Conservation (phyloP, 2,329 filamentous ascomycete genomes). For the Colletotrichum brevisporum region DNA sequence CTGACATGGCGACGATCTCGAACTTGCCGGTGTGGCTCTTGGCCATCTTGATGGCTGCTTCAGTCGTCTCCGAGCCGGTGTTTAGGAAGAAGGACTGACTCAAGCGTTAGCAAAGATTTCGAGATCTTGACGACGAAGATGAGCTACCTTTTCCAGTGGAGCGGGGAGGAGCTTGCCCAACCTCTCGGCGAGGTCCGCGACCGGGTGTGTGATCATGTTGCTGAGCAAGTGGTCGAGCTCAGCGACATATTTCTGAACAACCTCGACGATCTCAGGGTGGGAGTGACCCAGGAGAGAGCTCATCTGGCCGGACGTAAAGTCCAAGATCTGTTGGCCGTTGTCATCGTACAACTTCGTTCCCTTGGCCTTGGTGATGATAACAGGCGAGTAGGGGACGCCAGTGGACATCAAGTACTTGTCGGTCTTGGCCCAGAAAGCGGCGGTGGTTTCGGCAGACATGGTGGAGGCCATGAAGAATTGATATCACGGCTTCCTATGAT, state of each 20-base stretch:
- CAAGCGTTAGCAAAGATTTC: not conserved
- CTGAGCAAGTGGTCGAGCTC: slow-evolving; percentile 70
- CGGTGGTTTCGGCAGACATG: slow-evolving; percentile 26
- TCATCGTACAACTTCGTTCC: slow-evolving; percentile 62
- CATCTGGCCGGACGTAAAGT: slow-evolving; percentile 74
- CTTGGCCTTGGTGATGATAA: slow-evolving; percentile 59
- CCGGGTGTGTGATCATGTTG: slow-evolving; percentile 69
- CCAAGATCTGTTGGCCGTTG: slow-evolving; percentile 61
- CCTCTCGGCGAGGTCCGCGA: slow-evolving; percentile 65
- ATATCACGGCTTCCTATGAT: too few relatives aligned
- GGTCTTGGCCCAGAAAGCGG: slow-evolving; percentile 51
- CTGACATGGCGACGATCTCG: slow-evolving; percentile 72
- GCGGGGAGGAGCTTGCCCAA: slow-evolving; percentile 61
- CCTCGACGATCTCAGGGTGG: slow-evolving; percentile 69
- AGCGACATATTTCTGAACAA: slow-evolving; percentile 60
- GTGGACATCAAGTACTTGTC: slow-evolving; percentile 59
- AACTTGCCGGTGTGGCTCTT: slow-evolving; percentile 75
- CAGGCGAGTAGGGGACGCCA: slow-evolving; percentile 54
- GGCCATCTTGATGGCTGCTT: slow-evolving; percentile 75
- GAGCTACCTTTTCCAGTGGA: slow-evolving; percentile 58
- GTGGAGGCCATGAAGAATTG: not conserved
- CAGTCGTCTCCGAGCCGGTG: slow-evolving; percentile 68
- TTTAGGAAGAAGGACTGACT: slow-evolving; percentile 65
- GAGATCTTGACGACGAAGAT: not conserved
- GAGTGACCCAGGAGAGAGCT: slow-evolving; percentile 69